A percentile compares a stretch with the other conserved stretches of the same genome.
These are phyloP conservation scores for Tardiomyces depauwii DNA, from an alignment of 1,139 yeast species.

Conservation along the genomic window DNA sequence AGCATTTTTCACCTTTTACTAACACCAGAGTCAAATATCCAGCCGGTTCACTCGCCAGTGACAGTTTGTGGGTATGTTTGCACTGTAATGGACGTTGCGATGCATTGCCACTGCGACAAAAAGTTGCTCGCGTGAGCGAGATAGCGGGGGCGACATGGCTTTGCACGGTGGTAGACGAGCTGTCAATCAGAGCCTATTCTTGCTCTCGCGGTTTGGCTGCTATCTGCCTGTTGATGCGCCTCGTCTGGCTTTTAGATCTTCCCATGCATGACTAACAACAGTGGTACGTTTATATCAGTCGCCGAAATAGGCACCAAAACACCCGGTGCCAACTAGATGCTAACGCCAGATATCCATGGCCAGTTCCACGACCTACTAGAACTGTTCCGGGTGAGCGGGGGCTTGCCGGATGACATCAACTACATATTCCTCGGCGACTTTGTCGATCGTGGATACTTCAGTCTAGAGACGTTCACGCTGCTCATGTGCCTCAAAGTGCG, in stretches of 20 bases:
- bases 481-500: constrained; percentile 78
- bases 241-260: no score
- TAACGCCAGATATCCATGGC: constrained; percentile 69
- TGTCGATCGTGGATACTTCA: constrained; percentile 93
- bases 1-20: no score
- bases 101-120: no score
- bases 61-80: constrained; percentile 68
- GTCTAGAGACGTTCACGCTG: constrained; percentile 83
- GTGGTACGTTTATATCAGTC: not conserved
- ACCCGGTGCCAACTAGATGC: not conserved
- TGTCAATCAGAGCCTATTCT: no score
- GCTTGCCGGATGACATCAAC: constrained; percentile 70
- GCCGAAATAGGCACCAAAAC: no score
- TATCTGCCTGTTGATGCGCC: no score
- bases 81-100: no score
- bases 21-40: constrained; percentile 66
- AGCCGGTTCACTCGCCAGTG: constrained; percentile 95
- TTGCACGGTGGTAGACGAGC: no score
- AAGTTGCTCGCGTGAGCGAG: constrained; percentile 1
- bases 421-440: constrained; percentile 89
- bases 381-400: constrained; percentile 85
- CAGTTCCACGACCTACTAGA: constrained; percentile 93
- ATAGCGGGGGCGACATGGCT: no score
- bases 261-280: not conserved
- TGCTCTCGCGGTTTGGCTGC: no score